Conservation (phyloP, 352 stramenopile genomes). For the Pythium brachiatum region DNA sequence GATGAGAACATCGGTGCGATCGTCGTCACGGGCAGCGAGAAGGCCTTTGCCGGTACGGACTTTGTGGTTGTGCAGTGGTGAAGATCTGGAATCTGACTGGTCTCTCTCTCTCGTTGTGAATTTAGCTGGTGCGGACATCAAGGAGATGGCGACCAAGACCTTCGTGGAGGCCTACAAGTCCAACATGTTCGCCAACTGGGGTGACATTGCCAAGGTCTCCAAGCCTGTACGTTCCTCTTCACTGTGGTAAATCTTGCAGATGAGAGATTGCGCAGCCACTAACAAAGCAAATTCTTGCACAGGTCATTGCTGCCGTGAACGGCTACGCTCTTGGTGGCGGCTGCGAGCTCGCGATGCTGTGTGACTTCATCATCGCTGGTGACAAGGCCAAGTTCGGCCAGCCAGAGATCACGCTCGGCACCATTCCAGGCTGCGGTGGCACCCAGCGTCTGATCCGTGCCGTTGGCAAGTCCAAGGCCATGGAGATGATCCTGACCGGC, state of each 20-base stretch:
- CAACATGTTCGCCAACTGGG: constrained; percentile 98
- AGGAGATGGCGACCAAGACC: constrained; percentile 94
- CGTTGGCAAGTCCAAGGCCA: constrained; percentile 98
- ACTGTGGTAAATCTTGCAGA: background rate
- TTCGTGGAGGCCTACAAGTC: constrained; percentile 93
- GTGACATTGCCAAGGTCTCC: constrained; percentile 91
- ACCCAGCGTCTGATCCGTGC: constrained; percentile 97
- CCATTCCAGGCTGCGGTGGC: constrained; percentile 96
- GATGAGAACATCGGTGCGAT: constrained; percentile 94
- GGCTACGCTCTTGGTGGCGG: constrained; percentile 97
- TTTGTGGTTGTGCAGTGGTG: background rate
- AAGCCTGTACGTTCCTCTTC: constrained; percentile 74
- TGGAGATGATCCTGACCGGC: constrained; percentile 99
- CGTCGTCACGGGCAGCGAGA: constrained; percentile 95
- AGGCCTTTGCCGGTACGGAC: constrained; percentile 91
- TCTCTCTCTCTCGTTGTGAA: background rate
- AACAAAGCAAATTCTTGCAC: background rate
- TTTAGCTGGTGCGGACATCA: constrained; percentile 93
- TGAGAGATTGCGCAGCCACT: background rate
- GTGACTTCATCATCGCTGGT: constrained; percentile 97
- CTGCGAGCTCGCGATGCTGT: constrained; percentile 99
- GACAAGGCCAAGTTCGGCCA: constrained; percentile 98
- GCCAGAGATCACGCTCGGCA: constrained; percentile 98
- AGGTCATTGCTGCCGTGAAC: constrained; percentile 96
- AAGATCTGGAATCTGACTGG: background rate